Evolutionary conservation across 2,329 filamentous ascomycete species (phyloP).

Genomic region (Aspergillus novofumigatus): DNA sequence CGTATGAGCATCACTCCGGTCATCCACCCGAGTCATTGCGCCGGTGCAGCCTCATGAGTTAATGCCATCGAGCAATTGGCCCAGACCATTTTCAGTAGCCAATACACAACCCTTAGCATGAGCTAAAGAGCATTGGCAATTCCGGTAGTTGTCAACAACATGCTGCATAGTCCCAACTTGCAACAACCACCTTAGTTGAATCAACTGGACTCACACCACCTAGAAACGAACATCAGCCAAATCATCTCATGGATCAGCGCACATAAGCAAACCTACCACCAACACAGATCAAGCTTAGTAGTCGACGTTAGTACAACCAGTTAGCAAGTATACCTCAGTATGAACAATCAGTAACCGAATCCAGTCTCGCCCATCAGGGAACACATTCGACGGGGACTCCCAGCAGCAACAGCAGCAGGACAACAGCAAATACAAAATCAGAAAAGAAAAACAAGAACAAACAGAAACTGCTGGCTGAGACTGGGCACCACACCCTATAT

Average conservation of each 20-base stretch:
- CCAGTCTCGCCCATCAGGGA: background rate
- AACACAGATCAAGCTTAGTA: background rate
- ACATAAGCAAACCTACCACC: background rate
- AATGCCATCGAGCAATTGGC: background rate
- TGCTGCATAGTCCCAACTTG: background rate
- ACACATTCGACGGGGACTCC: background rate
- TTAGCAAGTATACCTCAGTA: background rate
- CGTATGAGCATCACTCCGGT: background rate
- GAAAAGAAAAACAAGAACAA: background rate
- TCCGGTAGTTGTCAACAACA: background rate
- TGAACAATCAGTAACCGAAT: background rate
- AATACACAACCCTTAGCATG: background rate
- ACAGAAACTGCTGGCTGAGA: no score
- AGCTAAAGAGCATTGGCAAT: background rate
- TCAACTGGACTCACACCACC: background rate
- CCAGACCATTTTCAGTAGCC: background rate
- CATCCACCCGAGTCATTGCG: background rate
- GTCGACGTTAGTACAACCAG: background rate
- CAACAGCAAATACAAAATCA: no score
- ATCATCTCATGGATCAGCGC: background rate
- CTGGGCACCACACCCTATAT: background rate
- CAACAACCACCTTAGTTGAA: no score
- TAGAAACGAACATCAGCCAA: background rate
- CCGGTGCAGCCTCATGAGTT: constrained; percentile 1
- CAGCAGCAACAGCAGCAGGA: background rate